Evolutionary conservation across 495 filamentous ascomycete genomes (phyloP).

Genomic region (Talaromyces stipitatus): DNA sequence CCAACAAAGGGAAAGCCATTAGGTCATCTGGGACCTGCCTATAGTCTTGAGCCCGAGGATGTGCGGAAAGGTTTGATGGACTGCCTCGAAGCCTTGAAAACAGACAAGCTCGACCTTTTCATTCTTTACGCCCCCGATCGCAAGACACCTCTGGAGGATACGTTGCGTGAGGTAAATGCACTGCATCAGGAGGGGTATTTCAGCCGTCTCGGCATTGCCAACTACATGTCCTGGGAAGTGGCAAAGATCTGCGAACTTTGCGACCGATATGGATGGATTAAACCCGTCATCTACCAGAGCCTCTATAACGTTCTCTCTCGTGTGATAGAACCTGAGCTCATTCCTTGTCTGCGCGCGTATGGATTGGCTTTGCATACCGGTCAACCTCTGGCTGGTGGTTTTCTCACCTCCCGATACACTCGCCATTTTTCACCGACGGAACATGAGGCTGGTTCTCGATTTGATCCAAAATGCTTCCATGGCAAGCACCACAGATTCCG

Average conservation of each 20-base stretch:
- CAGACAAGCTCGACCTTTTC: conserved; percentile 40
- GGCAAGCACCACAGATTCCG: conserved; percentile 27
- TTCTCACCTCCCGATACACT: conserved; percentile 24
- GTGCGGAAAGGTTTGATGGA: conserved; percentile 24
- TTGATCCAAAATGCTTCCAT: conserved; percentile 32
- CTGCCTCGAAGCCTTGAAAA: conserved; percentile 35
- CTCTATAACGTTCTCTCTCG: conserved; percentile 57
- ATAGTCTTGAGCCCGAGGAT: conserved; percentile 24
- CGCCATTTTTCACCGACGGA: conserved; percentile 15
- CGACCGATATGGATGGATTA: conserved; percentile 45
- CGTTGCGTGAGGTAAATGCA: conserved; percentile 38
- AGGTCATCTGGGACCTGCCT: conserved; percentile 9
- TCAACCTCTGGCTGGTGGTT: conserved; percentile 46
- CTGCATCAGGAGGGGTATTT: conserved; percentile 42
- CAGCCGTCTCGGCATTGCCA: conserved; percentile 38
- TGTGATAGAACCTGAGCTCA: conserved; percentile 39
- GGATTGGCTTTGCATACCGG: conserved; percentile 42
- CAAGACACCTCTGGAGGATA: conserved; percentile 39
- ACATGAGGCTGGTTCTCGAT: conserved; percentile 34
- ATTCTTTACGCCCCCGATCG: conserved; percentile 43
- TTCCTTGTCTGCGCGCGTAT: conserved; percentile 46
- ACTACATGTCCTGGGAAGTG: conserved; percentile 45
- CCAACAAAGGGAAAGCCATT: conserved; percentile 18
- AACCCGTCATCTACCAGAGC: conserved; percentile 55
- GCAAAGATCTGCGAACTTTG: conserved; percentile 44